A percentile compares a stretch with the other conserved stretches of the same genome.
Conservation (phyloP, 257 asterid species). For the Ajuga chamaepitys region DNA sequence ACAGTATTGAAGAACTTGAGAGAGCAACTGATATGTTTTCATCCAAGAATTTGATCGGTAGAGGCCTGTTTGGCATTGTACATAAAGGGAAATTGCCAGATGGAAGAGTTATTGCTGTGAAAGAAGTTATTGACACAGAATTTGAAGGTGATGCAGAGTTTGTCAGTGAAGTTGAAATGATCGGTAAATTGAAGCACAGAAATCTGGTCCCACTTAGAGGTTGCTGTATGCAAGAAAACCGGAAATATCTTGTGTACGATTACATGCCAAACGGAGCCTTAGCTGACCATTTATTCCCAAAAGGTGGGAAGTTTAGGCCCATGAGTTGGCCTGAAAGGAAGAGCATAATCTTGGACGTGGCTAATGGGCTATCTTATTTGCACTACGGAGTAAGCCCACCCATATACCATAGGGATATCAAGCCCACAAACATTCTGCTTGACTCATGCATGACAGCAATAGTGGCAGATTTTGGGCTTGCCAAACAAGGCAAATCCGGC, state of each 20-base stretch:
- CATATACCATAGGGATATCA: slow-evolving; percentile 57
- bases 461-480: slow-evolving; percentile 58
- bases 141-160: slow-evolving; percentile 37
- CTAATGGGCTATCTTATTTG: slow-evolving; percentile 52
- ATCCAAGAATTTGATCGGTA: slow-evolving; percentile 37
- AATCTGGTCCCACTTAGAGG: slow-evolving; percentile 51
- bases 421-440: slow-evolving; percentile 53
- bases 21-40: slow-evolving; percentile 44
- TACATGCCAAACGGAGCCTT: slow-evolving; percentile 55
- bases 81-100: slow-evolving; percentile 41
- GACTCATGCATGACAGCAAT: slow-evolving; percentile 50
- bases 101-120: slow-evolving; percentile 49
- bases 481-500: slow-evolving; percentile 32
- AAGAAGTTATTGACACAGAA: slow-evolving; percentile 32
- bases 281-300: slow-evolving; percentile 28
- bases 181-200: slow-evolving; percentile 44
- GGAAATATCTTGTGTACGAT: slow-evolving; percentile 48
- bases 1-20: slow-evolving; percentile 34
- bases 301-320: not conserved
- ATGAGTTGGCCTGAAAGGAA: slow-evolving; percentile 53
- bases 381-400: slow-evolving; percentile 60
- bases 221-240: slow-evolving; percentile 29
- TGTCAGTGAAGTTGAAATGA: slow-evolving; percentile 43
- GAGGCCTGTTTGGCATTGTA: slow-evolving; percentile 51
- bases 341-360: slow-evolving; percentile 54